Conservation (phyloP, 495 filamentous ascomycete species). For the Talaromyces wortmannii region DNA sequence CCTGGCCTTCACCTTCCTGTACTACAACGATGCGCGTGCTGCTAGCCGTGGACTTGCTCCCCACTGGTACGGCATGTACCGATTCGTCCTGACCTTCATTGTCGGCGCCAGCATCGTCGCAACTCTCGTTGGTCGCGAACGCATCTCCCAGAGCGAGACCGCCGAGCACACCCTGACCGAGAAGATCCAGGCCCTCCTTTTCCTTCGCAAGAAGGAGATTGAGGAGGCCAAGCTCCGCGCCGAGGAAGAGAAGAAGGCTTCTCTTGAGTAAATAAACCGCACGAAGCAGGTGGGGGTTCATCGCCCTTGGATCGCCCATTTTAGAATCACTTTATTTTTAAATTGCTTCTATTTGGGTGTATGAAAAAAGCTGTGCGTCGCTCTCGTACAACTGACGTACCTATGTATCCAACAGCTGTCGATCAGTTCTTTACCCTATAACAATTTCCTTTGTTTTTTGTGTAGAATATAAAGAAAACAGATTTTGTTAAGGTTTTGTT, state of each 20-base stretch:
- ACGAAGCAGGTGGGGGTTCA: neutral
- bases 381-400: neutral
- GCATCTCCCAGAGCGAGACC: slow-evolving; percentile 58
- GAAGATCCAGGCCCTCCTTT: slow-evolving; percentile 57
- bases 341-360: neutral
- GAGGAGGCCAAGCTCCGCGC: slow-evolving; percentile 50
- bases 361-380: neutral
- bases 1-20: slow-evolving; percentile 78
- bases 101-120: slow-evolving; percentile 85
- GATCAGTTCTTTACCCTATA: neutral
- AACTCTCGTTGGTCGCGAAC: slow-evolving; percentile 77
- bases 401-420: neutral
- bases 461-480: neutral
- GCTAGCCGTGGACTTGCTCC: slow-evolving; percentile 77
- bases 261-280: slow-evolving; percentile 26
- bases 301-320: neutral
- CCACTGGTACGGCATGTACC: slow-evolving; percentile 86
- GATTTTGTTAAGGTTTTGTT: neutral
- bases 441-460: neutral
- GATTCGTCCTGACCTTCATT: slow-evolving; percentile 91
- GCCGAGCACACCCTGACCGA: slow-evolving; percentile 43
- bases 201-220: slow-evolving; percentile 52
- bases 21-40: slow-evolving; percentile 79
- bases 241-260: slow-evolving; percentile 29
- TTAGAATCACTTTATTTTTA: neutral